These are phyloP conservation scores for Venturia effusa DNA, from an alignment of 2,329 filamentous ascomycete species.

Conservation along the genomic window DNA sequence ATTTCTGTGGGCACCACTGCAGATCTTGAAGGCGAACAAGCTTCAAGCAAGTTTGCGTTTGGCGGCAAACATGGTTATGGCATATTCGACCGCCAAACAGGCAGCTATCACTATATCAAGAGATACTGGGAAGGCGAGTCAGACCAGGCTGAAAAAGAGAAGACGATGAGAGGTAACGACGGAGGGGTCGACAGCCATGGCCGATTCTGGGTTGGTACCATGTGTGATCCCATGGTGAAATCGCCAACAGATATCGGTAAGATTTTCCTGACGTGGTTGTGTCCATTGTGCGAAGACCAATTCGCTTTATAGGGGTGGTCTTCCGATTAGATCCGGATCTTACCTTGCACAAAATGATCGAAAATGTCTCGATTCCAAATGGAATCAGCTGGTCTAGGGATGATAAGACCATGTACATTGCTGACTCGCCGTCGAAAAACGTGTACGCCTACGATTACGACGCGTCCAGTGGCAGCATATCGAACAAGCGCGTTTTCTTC, in stretches of 20 bases:
- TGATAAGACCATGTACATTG: slow-evolving; percentile 68
- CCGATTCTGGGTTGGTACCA: slow-evolving; percentile 74
- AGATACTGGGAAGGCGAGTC: slow-evolving; percentile 44
- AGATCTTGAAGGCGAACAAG: slow-evolving; percentile 59
- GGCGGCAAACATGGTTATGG: slow-evolving; percentile 75
- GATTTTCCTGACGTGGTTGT: background rate
- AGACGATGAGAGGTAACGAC: slow-evolving; percentile 61
- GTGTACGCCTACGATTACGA: slow-evolving; percentile 71
- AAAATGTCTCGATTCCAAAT: slow-evolving; percentile 67
- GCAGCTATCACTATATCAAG: slow-evolving; percentile 44
- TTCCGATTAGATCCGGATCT: slow-evolving; percentile 59
- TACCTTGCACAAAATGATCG: slow-evolving; percentile 48
- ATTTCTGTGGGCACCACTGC: slow-evolving; percentile 55
- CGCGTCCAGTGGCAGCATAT: slow-evolving; percentile 48
- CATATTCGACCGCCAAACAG: slow-evolving; percentile 55
- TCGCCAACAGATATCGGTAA: slow-evolving; percentile 30
- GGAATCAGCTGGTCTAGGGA: slow-evolving; percentile 70
- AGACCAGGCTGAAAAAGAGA: slow-evolving; percentile 32
- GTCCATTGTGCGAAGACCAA: background rate
- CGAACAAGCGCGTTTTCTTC: slow-evolving; percentile 64
- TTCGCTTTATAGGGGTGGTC: slow-evolving; percentile 47
- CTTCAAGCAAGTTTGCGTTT: slow-evolving; percentile 54
- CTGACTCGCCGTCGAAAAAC: slow-evolving; percentile 60
- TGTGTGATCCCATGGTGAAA: slow-evolving; percentile 69
- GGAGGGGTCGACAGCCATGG: slow-evolving; percentile 71